phyloP scores from a whole-genome alignment of 192 early-diverging fungal genomes.

The Umbelopsis sp. region DNA sequence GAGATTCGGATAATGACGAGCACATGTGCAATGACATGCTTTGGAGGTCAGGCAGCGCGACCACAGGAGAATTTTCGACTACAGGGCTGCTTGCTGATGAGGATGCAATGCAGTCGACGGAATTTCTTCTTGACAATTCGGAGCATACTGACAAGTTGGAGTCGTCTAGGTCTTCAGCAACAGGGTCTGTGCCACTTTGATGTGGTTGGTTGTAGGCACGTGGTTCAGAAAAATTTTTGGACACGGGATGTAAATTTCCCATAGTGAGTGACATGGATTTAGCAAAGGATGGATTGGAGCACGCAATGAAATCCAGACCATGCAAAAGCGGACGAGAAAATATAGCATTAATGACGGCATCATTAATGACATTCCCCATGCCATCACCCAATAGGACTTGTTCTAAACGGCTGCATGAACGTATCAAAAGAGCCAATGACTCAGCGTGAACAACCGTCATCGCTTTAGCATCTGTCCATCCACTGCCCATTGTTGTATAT shows the following conservation, averaged over 20 bases:
- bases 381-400: conserved; percentile 20
- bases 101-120: not conserved
- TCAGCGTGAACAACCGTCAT: conserved; percentile 6
- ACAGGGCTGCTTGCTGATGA: not conserved
- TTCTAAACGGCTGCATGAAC: conserved; percentile 16
- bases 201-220: not conserved
- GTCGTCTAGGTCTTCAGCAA: not conserved
- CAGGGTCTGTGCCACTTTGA: conserved; percentile 1
- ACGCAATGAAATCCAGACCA: not conserved
- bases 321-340: not conserved
- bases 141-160: not conserved
- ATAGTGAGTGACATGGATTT: not conserved
- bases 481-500: conserved; percentile 19
- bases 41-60: not conserved
- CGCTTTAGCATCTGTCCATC: conserved; percentile 18
- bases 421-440: conserved; percentile 14
- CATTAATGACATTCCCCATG: conserved; percentile 15
- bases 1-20: not conserved
- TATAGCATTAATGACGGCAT: not conserved
- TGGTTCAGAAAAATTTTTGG: not conserved
- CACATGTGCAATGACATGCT: conserved; percentile 3
- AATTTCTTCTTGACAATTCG: not conserved
- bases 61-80: not conserved
- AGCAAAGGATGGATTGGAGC: conserved; percentile 4
- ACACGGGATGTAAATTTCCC: conserved; percentile 4